Evolutionary conservation across 148 eudicot species (phyloP).

Genomic region (Rhododendron vialii): DNA sequence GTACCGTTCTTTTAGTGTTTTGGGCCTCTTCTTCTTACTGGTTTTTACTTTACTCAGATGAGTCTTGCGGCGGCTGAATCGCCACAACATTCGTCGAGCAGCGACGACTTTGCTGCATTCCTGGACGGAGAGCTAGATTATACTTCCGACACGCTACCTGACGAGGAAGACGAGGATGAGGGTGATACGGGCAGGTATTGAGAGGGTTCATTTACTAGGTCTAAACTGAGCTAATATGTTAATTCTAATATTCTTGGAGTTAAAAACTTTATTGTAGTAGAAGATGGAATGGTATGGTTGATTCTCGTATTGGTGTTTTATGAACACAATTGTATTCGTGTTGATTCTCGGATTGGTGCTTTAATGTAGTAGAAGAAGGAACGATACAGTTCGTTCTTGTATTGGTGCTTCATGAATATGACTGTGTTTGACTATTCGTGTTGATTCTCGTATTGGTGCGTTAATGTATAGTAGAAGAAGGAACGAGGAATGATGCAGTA

Average conservation of each 20-base stretch:
- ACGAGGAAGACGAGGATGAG: constrained; percentile 24
- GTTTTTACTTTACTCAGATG: constrained; percentile 36
- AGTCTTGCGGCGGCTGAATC: constrained; percentile 62
- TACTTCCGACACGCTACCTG: constrained; percentile 45
- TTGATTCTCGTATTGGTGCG: too few relatives aligned
- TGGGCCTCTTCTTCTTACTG: not conserved
- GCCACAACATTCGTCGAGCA: constrained; percentile 64
- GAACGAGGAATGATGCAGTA: too few relatives aligned
- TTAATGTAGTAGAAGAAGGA: too few relatives aligned
- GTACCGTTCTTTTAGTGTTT: not conserved
- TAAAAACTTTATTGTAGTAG: not conserved
- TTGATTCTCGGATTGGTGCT: too few relatives aligned
- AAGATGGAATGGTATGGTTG: not conserved
- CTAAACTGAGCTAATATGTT: not conserved
- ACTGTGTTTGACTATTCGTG: too few relatives aligned
- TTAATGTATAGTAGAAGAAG: too few relatives aligned
- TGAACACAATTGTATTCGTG: not conserved
- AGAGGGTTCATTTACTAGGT: not conserved
- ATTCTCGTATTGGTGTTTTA: not conserved
- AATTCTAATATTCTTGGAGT: not conserved
- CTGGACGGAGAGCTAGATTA: constrained; percentile 64
- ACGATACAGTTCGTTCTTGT: too few relatives aligned
- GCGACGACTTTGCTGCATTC: constrained; percentile 72
- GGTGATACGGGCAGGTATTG: constrained; percentile 13
- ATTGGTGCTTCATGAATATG: too few relatives aligned